Evolutionary conservation across 2,329 filamentous ascomycete genomes (phyloP), one percentile per base, ranked within the genome.

Genomic region (Rhinocladiella mackenziei): DNA sequence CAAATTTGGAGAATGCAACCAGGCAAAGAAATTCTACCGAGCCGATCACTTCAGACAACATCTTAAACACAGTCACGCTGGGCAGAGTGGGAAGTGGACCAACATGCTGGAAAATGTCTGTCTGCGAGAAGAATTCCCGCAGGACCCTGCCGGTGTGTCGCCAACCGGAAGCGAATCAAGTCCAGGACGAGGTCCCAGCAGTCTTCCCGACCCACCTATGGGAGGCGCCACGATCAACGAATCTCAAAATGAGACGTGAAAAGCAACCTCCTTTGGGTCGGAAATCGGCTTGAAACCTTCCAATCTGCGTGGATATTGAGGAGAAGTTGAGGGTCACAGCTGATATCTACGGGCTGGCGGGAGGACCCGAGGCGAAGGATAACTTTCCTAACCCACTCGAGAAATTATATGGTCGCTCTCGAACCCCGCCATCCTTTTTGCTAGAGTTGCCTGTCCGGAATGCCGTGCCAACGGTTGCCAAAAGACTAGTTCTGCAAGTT

Each of bases 21-120:
- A 92, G 60, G 85, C 86, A 56, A 98, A 98, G 74, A 97, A 97
- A 65, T 98, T 98, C 65, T 98, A 86, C 71, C 80, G 92, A 26
- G 92, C 92, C 23, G 92, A 98, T 65, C 92, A 98, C 65, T 98
- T 98, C 74, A 82, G 92, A 48, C 92, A 98, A 66, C 92, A 98
- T 67, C 73, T 98, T 46, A 98, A 97, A 73, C 92, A 98, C 65
- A 96, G 89, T 64, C 92, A 97, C 67, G 87, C 86, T 26, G 92
- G 92, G 25, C 91, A 88, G 1, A 96, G 89, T 65, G 92, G 92
- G 22, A 97, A 97, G 67, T 98, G 92, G 92, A 98, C 92, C 9
- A 97, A 97, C 66, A 89, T 95, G 76, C 74, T 98, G 23, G 92
- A 98, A 64, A 94, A 88, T 62, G 88, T 89, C 4, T 98, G 92